Evolutionary conservation across 228 moss, liverwort and hornwort genomes (phyloP).

Genomic region (Sphagnum magellanicum): DNA sequence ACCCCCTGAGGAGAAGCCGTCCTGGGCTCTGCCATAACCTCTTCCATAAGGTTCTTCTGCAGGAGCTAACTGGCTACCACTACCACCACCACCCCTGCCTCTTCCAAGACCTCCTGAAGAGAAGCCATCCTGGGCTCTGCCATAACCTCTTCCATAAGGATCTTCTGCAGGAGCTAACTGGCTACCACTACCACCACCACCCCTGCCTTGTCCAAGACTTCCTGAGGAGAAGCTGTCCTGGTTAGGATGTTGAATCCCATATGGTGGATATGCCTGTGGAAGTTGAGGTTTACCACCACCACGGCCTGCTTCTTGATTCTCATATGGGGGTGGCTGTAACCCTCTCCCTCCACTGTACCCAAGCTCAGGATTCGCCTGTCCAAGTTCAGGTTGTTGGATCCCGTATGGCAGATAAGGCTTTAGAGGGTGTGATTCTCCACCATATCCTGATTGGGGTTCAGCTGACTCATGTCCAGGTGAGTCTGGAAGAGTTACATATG

Average conservation of each 20-base stretch:
- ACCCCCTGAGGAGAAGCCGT: conserved; percentile 1
- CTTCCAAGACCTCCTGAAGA: not conserved
- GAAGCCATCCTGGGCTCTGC: not conserved
- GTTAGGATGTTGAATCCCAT: not conserved
- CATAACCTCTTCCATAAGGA: not conserved
- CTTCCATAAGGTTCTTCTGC: not conserved
- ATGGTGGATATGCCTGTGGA: not conserved
- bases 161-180: not conserved
- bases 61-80: conserved; percentile 1
- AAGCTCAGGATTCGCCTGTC: not conserved
- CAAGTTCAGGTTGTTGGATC: not conserved
- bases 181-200: not conserved
- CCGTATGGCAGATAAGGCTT: not conserved
- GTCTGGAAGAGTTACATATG: not conserved
- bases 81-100: not conserved
- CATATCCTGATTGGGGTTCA: not conserved
- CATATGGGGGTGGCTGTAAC: not conserved
- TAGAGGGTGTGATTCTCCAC: not conserved
- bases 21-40: not conserved
- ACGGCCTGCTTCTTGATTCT: not conserved
- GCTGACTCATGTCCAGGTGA: not conserved
- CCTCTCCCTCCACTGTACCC: not conserved
- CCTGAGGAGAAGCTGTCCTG: not conserved
- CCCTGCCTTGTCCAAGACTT: conserved; percentile 6
- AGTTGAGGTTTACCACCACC: not conserved